Conservation (phyloP, 2,329 filamentous ascomycete genomes). For the Tolypocladium amazonense region DNA sequence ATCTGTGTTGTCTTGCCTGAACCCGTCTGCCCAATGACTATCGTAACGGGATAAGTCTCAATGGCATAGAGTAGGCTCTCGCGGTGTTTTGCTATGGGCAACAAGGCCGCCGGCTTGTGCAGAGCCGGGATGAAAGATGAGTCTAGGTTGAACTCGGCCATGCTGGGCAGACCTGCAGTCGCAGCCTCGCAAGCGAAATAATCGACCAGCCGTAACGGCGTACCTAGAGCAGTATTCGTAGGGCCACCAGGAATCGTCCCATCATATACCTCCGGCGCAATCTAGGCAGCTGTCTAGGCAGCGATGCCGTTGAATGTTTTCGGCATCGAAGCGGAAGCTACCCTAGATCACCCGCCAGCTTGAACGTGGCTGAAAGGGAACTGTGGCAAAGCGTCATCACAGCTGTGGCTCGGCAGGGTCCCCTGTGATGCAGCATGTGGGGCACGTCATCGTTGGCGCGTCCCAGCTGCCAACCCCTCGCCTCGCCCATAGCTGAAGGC, state of each 20-base stretch:
- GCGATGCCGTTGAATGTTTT: not conserved
- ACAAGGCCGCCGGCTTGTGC: slow-evolving; percentile 71
- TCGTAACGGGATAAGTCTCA: slow-evolving; percentile 73
- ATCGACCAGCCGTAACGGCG: not conserved
- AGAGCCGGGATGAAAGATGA: slow-evolving; percentile 65
- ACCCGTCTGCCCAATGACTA: slow-evolving; percentile 88
- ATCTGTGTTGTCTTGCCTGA: slow-evolving; percentile 95
- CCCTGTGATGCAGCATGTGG: slow-evolving; percentile 13
- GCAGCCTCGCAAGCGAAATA: not conserved
- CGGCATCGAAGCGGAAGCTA: not conserved
- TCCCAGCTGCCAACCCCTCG: slow-evolving; percentile 3
- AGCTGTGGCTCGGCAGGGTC: slow-evolving; percentile 11
- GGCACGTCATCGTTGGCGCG: slow-evolving; percentile 24
- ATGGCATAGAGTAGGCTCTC: slow-evolving; percentile 75
- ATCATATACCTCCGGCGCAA: not conserved
- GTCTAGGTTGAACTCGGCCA: slow-evolving; percentile 47
- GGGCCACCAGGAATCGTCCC: not conserved
- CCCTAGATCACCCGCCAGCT: not conserved
- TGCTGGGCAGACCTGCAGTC: slow-evolving; percentile 12
- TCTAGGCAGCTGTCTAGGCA: not conserved
- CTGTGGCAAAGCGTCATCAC: slow-evolving; percentile 1
- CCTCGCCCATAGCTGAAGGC: not conserved
- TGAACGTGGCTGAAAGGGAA: not conserved
- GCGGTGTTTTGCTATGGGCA: slow-evolving; percentile 80
- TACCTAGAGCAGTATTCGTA: not conserved